Percentiles rank a stretch among this genome's conserved stretches.
These are phyloP conservation scores for Gracilaria caudata DNA, from an alignment of 23 red algal species.

Conservation along the genomic window DNA sequence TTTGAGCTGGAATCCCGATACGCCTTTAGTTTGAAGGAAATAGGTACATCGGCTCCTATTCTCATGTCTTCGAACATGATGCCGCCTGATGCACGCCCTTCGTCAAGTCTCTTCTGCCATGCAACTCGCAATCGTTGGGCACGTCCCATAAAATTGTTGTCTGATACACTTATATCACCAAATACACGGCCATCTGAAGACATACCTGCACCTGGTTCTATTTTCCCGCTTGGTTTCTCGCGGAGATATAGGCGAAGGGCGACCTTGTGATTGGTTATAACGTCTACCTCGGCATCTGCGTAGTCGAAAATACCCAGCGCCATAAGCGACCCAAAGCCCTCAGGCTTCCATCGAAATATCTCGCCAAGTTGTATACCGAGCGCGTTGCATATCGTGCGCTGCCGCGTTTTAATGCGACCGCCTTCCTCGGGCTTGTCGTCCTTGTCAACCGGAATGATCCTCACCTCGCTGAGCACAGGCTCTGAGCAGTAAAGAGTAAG, in stretches of 20 bases:
- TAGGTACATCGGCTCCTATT: conserved; percentile 37
- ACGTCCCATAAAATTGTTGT: conserved; percentile 71
- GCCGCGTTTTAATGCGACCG: conserved; percentile 25
- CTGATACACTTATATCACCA: conserved; percentile 45
- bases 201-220: conserved; percentile 77
- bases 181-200: conserved; percentile 69
- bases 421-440: conserved; percentile 33
- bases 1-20: conserved; percentile 53
- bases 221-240: conserved; percentile 36
- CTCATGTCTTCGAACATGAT: conserved; percentile 69
- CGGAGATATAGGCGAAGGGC: conserved; percentile 46
- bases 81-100: conserved; percentile 43
- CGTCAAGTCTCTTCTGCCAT: conserved; percentile 75
- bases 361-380: conserved; percentile 52
- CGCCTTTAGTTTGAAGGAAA: conserved; percentile 42
- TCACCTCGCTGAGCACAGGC: conserved; percentile 30
- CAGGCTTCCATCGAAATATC: conserved; percentile 60
- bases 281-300: conserved; percentile 53
- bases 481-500: conserved; percentile 50
- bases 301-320: conserved; percentile 76
- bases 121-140: conserved; percentile 50
- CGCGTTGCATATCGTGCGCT: conserved; percentile 35
- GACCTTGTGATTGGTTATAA: conserved; percentile 23
- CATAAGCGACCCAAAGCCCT: conserved; percentile 47
- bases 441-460: conserved; percentile 50